These are phyloP conservation scores for Turnera subulata DNA, from an alignment of 345 rosid species.

Conservation along the genomic window DNA sequence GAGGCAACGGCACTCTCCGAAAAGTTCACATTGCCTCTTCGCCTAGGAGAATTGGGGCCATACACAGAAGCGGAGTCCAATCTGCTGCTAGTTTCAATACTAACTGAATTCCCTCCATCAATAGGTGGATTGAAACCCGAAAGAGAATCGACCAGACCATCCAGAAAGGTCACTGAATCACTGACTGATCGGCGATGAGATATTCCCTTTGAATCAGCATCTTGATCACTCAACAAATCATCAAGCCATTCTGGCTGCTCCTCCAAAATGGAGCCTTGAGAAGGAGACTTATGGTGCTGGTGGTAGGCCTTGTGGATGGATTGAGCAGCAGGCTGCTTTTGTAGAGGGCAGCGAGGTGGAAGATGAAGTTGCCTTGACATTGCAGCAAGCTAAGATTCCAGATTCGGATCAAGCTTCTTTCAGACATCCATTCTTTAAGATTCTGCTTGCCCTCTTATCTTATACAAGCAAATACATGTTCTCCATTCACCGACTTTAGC, in stretches of 20 bases:
- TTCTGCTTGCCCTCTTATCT: neutral
- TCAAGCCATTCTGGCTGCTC: conserved; percentile 67
- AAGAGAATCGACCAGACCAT: conserved; percentile 39
- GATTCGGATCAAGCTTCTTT: conserved; percentile 8
- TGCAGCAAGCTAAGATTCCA: conserved; percentile 19
- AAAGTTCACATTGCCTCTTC: conserved; percentile 37
- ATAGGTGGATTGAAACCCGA: conserved; percentile 32
- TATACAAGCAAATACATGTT: conserved; percentile 4
- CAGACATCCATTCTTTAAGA: conserved; percentile 3
- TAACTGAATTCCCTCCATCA: conserved; percentile 30
- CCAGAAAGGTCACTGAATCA: conserved; percentile 56
- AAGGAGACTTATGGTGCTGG: conserved; percentile 39
- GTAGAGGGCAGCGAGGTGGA: conserved; percentile 71
- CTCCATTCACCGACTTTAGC: conserved; percentile 3
- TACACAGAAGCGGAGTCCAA: conserved; percentile 60
- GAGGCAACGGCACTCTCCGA: conserved; percentile 53
- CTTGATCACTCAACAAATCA: conserved; percentile 46
- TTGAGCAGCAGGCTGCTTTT: conserved; percentile 37
- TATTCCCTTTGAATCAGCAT: conserved; percentile 30
- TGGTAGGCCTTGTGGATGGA: conserved; percentile 27
- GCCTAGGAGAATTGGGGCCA: conserved; percentile 82
- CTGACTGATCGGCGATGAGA: conserved; percentile 66
- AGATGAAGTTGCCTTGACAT: conserved; percentile 73
- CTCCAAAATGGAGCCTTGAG: conserved; percentile 44
- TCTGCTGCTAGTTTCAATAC: conserved; percentile 30